These are phyloP conservation scores for Capronia americana DNA, from an alignment of 2,329 filamentous ascomycete genomes.

Conservation along the genomic window DNA sequence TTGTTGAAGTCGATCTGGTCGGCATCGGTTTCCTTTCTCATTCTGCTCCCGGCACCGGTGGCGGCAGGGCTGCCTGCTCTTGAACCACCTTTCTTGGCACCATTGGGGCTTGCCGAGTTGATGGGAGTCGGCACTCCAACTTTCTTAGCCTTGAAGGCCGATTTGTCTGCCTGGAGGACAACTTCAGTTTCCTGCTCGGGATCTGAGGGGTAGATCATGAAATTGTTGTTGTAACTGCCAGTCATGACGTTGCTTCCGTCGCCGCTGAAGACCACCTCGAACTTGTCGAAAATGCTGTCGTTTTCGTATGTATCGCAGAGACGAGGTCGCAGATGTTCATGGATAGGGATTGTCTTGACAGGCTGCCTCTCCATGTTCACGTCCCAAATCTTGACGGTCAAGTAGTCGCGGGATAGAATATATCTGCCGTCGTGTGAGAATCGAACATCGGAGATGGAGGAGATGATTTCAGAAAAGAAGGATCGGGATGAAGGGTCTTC, in stretches of 20 bases:
- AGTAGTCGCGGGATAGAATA: constrained; percentile 95
- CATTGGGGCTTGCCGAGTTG: constrained; percentile 78
- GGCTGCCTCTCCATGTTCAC: constrained; percentile 99
- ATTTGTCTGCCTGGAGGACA: constrained; percentile 96
- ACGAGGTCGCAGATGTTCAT: constrained; percentile 91
- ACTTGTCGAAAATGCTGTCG: constrained; percentile 99
- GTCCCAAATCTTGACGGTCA: constrained; percentile 99
- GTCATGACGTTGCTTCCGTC: constrained; percentile 99
- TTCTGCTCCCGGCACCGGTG: constrained; percentile 82
- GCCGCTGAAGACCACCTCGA: constrained; percentile 97
- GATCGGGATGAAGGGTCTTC: constrained; percentile 96
- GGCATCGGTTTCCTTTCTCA: constrained; percentile 98
- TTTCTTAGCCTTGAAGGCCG: constrained; percentile 99
- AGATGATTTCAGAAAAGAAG: constrained; percentile 99
- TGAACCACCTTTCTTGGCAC: constrained; percentile 81
- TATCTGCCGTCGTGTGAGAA: constrained; percentile 97
- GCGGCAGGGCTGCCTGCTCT: constrained; percentile 86
- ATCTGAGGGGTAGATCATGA: constrained; percentile 99
- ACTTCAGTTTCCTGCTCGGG: constrained; percentile 96
- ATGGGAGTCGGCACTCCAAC: constrained; percentile 97
- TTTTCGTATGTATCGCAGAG: constrained; percentile 99
- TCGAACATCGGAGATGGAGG: constrained; percentile 96
- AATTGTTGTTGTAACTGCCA: constrained; percentile 99
- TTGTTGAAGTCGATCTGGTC: constrained; percentile 99
- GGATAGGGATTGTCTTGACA: constrained; percentile 97